Base-by-base conservation (phyloP, 2,329 filamentous ascomycete genomes). In the Xylaria sp. region DNA sequence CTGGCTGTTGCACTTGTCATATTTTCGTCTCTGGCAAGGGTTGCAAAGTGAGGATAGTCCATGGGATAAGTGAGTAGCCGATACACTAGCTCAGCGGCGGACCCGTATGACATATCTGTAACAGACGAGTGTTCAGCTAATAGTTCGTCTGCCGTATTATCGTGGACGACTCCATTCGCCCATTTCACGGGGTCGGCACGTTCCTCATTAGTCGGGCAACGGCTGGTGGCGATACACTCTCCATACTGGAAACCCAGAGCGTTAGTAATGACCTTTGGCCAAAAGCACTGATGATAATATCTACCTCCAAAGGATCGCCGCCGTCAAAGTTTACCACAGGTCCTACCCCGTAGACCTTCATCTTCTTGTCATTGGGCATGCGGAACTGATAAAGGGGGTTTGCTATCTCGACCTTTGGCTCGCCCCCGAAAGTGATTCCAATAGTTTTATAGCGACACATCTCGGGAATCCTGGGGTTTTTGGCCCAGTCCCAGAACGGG, bases 401-500 rank as follows among this genome's bases (percentile, higher is more conserved):
- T 36, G 67, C 59, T 44, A 71, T 65, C 36, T 51, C 38, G 20
- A 66, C 17, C 36, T 57, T 53, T 13, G 63, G 59, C 31, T 69
- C 54, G 7, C 60, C 59, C 36, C 74, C 67, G 28, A 70, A 59
- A 5, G 49, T 71, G n/a, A 71, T 68, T 60, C 71, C 74, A 46
- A 71, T 61, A 38, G 57, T 64, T 31, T 72, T 71, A 28, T 73
- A 73, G 3, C 73, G 66, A 42, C 72, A 74, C 4, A 76, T 65
- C 9, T 72, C 60, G 7, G 68, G 71, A 11, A 78, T 67, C n/a
- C 46, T 74, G 1, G 70, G 57, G 31, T 73, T 74, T 10, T 67
- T 71, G 1, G 73, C 79, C 79, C 79, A 80, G 70, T 81, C 80
- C 70, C 70, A 72, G 31, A 59, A 72, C 46, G 70, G 70, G 26